These are phyloP conservation scores for Aspergillus cavernicola DNA, from an alignment of 495 filamentous ascomycete genomes.

Conservation along the genomic window DNA sequence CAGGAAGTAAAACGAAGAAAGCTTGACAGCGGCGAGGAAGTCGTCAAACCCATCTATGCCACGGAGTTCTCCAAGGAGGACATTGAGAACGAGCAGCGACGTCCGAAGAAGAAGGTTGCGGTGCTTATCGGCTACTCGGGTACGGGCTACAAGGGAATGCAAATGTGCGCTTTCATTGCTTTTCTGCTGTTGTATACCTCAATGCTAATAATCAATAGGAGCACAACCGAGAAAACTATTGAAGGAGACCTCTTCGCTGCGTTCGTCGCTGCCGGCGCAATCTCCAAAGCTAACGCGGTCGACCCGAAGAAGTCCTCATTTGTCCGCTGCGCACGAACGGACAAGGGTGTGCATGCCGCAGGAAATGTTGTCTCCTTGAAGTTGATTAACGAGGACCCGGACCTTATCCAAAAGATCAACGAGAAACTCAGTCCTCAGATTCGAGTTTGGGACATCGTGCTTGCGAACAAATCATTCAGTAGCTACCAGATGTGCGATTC, in stretches of 20 bases:
- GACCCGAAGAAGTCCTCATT: slow-evolving; percentile 96
- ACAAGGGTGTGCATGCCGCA: slow-evolving; percentile 96
- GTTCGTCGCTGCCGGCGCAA: slow-evolving; percentile 83
- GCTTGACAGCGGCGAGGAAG: slow-evolving; percentile 44
- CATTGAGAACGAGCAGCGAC: slow-evolving; percentile 76
- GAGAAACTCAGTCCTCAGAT: slow-evolving; percentile 79
- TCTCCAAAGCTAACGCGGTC: slow-evolving; percentile 92
- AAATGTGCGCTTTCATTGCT: slow-evolving; percentile 52
- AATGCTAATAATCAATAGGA: slow-evolving; percentile 44
- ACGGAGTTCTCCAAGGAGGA: slow-evolving; percentile 68
- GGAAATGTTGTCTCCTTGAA: slow-evolving; percentile 96
- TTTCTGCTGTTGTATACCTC: background rate
- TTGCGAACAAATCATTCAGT: slow-evolving; percentile 81
- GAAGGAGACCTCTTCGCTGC: slow-evolving; percentile 95
- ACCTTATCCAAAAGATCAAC: slow-evolving; percentile 90
- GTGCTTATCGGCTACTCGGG: slow-evolving; percentile 93
- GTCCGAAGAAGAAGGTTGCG: slow-evolving; percentile 92
- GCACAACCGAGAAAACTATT: slow-evolving; percentile 73
- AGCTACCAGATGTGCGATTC: slow-evolving; percentile 91
- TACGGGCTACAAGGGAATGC: slow-evolving; percentile 96
- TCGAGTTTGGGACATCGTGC: slow-evolving; percentile 84
- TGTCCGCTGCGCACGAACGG: slow-evolving; percentile 88
- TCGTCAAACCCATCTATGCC: slow-evolving; percentile 42
- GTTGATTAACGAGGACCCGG: slow-evolving; percentile 86
- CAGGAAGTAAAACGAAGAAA: slow-evolving; percentile 57